Percentiles rank a stretch among this genome's conserved stretches.
These are phyloP conservation scores for Myxozyma monticola DNA, from an alignment of 805 yeast genomes.

Conservation along the genomic window DNA sequence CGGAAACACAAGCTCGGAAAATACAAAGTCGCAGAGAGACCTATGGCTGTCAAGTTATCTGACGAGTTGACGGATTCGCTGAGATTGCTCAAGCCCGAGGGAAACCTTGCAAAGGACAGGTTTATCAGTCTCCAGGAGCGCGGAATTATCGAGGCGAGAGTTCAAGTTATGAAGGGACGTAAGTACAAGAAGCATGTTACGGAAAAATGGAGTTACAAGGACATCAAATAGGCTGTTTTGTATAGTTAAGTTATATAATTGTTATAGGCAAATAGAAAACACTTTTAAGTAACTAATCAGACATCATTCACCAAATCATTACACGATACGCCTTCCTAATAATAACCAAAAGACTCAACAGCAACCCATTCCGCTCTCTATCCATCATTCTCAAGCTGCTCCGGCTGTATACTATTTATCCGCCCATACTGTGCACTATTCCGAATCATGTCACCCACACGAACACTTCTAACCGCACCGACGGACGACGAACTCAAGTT, in stretches of 20 bases:
- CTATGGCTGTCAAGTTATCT: conserved; percentile 74
- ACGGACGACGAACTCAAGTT: conserved; percentile 10
- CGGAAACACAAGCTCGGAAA: conserved; percentile 34
- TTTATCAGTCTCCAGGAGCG: conserved; percentile 77
- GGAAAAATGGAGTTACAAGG: conserved; percentile 92
- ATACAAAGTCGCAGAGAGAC: conserved; percentile 43
- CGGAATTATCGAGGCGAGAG: conserved; percentile 85
- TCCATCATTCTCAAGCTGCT: conserved; percentile 1
- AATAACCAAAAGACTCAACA: background rate
- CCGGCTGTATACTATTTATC: background rate
- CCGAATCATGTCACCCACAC: conserved; percentile 25
- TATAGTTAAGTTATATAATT: no score
- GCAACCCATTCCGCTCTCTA: background rate
- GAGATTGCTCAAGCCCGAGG: conserved; percentile 85
- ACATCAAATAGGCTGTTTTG: conserved; percentile 44
- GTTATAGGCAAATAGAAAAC: background rate
- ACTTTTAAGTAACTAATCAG: no score
- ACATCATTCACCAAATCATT: background rate
- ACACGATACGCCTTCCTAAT: background rate
- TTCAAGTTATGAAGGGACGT: conserved; percentile 63
- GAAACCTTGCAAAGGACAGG: conserved; percentile 78
- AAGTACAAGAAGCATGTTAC: conserved; percentile 73
- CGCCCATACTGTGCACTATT: background rate
- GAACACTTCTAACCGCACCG: conserved; percentile 20
- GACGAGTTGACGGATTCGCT: conserved; percentile 86